Evolutionary conservation across 176 grass and related monocot genomes (phyloP), one percentile per base, ranked within the genome.

Genomic region (Oryza australiensis): DNA sequence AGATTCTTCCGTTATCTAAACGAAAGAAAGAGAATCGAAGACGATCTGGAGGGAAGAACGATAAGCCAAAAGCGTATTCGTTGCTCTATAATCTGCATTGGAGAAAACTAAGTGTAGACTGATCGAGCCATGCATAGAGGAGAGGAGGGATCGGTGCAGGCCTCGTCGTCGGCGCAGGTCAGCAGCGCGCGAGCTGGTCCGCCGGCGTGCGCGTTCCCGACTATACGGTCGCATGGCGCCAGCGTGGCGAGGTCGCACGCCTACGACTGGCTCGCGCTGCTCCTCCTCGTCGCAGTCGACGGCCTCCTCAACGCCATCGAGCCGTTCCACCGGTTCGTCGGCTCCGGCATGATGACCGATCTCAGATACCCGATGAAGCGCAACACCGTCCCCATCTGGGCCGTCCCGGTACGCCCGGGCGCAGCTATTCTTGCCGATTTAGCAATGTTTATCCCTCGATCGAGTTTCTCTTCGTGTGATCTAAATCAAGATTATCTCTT

Each of bases 291-390:
- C 32, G 75, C 55, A 27, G 16, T 29, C 1, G 90, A 92, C 0
- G 90, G 45, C 37, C 27, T 88, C 68, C 86, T 92, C 74, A 92
- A 95, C 70, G 26, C 33, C 64, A 90, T 95, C 45, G 90, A 95
- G 80, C 90, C 93, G 18, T 95, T 90, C 86, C 93, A 93, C 68
- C 90, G 93, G 1, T 95, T 92, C 85, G 80, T 95, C 27, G 93
- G 86, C 70, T 22, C 43, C 34, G 80, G 57, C 84, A 95, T 95
- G 93, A 88, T 95, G 88, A 27, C 88, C 0, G 93, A 93, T 82
- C 83, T 95, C 64, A 63, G 88, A 43, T 92, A 95, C 73, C 90
- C 88, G 16, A 29, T 95, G 79, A 92, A 92, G 74, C 14, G 22
- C 85, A 95, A 95, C 85, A 95, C 93, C 22, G 90, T 95, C 63